Evolutionary conservation across 768 basidiomycete species (phyloP).

Genomic region (Pleurotus cornucopiae): DNA sequence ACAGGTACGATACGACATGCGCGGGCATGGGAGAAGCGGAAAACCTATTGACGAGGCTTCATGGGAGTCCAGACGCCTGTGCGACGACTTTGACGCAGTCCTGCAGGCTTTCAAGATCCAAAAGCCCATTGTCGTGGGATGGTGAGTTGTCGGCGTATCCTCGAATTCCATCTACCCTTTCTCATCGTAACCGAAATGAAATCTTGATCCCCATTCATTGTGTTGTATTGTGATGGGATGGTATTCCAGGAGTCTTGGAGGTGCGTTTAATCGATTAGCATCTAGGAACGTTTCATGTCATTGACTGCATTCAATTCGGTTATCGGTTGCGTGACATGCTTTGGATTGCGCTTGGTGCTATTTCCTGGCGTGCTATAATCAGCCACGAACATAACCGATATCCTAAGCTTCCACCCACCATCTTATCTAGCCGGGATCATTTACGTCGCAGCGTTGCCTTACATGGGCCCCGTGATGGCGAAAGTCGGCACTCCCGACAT

Average conservation of each 20-base stretch:
- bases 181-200: background rate
- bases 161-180: background rate
- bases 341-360: too few species aligned
- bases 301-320: background rate
- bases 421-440: conserved; percentile 23
- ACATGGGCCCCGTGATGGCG: conserved; percentile 19
- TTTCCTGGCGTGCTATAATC: background rate
- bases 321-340: background rate
- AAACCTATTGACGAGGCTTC: conserved; percentile 10
- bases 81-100: conserved; percentile 16
- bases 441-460: conserved; percentile 21
- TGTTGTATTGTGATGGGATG: background rate
- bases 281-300: background rate
- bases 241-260: conserved; percentile 20
- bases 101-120: conserved; percentile 22
- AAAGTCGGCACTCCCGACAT: conserved; percentile 15
- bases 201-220: background rate
- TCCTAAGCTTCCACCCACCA: conserved; percentile 19
- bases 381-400: conserved; percentile 23
- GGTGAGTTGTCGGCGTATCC: conserved; percentile 18
- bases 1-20: conserved; percentile 14
- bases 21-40: conserved; percentile 15
- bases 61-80: conserved; percentile 11
- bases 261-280: conserved; percentile 13
- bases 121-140: conserved; percentile 28